These are phyloP conservation scores for Triticum timopheevii DNA, from an alignment of 176 grass and related monocot genomes.

Conservation along the genomic window DNA sequence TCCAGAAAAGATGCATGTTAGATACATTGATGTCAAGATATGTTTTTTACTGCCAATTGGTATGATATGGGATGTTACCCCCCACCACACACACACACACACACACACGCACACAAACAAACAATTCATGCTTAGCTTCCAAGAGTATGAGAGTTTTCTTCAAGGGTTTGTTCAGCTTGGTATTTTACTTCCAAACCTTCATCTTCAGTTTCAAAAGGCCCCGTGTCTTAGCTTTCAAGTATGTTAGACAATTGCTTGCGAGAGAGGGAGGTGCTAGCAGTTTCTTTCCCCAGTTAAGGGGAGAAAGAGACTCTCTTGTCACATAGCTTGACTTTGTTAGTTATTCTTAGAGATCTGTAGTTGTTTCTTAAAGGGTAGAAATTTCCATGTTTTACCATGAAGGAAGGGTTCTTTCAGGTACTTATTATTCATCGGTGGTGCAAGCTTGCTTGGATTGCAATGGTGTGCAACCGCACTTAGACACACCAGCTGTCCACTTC, in stretches of 20 bases:
- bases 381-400: slow-evolving; percentile 1
- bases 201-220: slow-evolving; percentile 15
- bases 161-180: background rate
- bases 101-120: too few species aligned
- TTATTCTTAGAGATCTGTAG: slow-evolving; percentile 14
- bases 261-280: background rate
- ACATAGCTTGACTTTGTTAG: slow-evolving; percentile 32
- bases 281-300: slow-evolving; percentile 24
- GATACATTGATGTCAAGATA: slow-evolving; percentile 17
- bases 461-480: slow-evolving; percentile 27
- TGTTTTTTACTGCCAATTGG: slow-evolving; percentile 21
- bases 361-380: slow-evolving; percentile 29
- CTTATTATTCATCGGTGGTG: background rate
- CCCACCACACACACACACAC: background rate
- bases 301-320: slow-evolving; percentile 1
- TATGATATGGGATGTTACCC: background rate
- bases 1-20: slow-evolving; percentile 12
- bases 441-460: slow-evolving; percentile 44
- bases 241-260: slow-evolving; percentile 2
- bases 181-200: slow-evolving; percentile 27
- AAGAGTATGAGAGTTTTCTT: slow-evolving; percentile 32
- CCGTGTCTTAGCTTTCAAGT: slow-evolving; percentile 42
- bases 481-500: slow-evolving; percentile 21
- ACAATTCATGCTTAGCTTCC: slow-evolving; percentile 35
- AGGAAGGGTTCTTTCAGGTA: slow-evolving; percentile 12